phyloP scores from a whole-genome alignment of 805 yeast genomes.

The Candida boleticola region DNA sequence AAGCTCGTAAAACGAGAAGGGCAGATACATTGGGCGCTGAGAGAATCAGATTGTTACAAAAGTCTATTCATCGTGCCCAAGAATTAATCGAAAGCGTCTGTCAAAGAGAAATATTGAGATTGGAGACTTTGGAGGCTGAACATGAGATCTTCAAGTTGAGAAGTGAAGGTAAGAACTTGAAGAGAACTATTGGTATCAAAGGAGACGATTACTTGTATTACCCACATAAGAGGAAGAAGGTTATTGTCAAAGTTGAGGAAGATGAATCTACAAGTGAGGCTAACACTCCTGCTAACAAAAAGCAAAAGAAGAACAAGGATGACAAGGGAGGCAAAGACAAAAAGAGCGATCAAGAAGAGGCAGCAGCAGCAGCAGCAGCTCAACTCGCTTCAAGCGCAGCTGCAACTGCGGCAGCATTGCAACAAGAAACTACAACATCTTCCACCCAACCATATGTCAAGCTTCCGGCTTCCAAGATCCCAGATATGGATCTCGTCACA shows the following conservation, averaged over 20 bases:
- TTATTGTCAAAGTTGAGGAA: slow-evolving; percentile 32
- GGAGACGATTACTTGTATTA: slow-evolving; percentile 85
- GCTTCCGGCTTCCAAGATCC: slow-evolving; percentile 86
- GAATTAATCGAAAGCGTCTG: slow-evolving; percentile 67
- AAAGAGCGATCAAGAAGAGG: slow-evolving; percentile 1
- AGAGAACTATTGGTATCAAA: slow-evolving; percentile 70
- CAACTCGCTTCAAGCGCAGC: slow-evolving; percentile 12
- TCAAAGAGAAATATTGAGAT: slow-evolving; percentile 66
- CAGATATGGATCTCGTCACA: slow-evolving; percentile 86
- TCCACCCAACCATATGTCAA: slow-evolving; percentile 78
- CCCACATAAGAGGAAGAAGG: slow-evolving; percentile 70
- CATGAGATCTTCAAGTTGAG: slow-evolving; percentile 69
- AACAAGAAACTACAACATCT: slow-evolving; percentile 17
- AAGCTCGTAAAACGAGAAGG: slow-evolving; percentile 92
- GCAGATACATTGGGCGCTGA: slow-evolving; percentile 90
- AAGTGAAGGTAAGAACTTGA: slow-evolving; percentile 65
- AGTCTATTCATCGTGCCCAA: slow-evolving; percentile 74
- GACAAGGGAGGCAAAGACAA: slow-evolving; percentile 18
- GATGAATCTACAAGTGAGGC: slow-evolving; percentile 15
- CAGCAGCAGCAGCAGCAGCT: slow-evolving; percentile 6
- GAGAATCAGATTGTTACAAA: slow-evolving; percentile 67
- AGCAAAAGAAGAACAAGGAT: slow-evolving; percentile 17
- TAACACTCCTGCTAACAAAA: slow-evolving; percentile 12
- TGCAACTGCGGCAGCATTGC: slow-evolving; percentile 6
- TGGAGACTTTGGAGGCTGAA: slow-evolving; percentile 62